Base-by-base conservation (phyloP, 805 yeast genomes). In the Myxozyma vanderwaltii region DNA sequence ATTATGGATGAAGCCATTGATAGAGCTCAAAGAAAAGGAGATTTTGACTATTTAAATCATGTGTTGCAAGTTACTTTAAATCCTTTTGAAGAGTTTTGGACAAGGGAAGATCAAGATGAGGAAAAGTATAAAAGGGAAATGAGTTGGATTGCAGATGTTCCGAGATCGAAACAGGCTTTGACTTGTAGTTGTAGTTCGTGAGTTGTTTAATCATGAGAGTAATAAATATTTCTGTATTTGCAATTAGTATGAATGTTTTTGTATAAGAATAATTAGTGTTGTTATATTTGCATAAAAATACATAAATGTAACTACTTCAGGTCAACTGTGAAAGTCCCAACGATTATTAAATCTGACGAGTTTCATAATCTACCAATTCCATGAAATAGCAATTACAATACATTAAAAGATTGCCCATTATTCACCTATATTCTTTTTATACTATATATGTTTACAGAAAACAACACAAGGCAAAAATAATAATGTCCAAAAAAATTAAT, bases 1-100 rank as follows among this genome's bases (percentile, higher is more conserved):
- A 85, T 91, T 53, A 76, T 94, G 54, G 89, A 90, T 54, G 91
- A 91, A 61, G 96, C 90, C 0, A 85, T 89, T 47, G 79, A 81
- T 0, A 76, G 79, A 38, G 88, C 83, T 1, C 75, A 79, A 29
- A 73, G 75, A 43, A 76, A 76, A n/a, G 77, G 81, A 36, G 85
- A 84, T 69, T 68, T 78, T 12, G 74, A 77, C 0, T 74, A 81
- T 43, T 75, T 91, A 61, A 69, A 82, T 31, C 88, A 88, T 66
- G 76, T 91, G 12, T 78, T 85, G 58, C 75, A 78, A 54, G 89
- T 92, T 96, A 76, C 88, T 12, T 76, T 83, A 31, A 75, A 86
- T 68, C 98, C 99, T 0, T 91, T 81, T 71, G 86, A 86, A 63
- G 75, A 75, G 3, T 63, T 75, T 0, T 80, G 84, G 77, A 89